These are phyloP conservation scores for Fusarium neocosmosporiellum DNA, from an alignment of 2,329 filamentous ascomycete species.

Conservation along the genomic window DNA sequence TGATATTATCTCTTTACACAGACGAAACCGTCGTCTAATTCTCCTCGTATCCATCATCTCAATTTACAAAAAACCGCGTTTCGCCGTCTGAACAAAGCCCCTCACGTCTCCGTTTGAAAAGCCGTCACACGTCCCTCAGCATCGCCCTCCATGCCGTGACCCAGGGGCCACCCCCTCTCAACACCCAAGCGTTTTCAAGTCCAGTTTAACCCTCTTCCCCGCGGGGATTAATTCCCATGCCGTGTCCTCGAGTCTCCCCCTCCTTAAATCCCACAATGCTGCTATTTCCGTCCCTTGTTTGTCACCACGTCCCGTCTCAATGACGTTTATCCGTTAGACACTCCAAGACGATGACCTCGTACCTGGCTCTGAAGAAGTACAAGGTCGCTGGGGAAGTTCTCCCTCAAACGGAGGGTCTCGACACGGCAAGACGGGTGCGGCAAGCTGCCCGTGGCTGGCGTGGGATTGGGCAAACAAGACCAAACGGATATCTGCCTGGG, in stretches of 20 bases:
- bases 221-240: conserved; percentile 21
- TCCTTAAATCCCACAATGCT: not conserved
- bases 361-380: not conserved
- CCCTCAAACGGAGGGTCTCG: conserved; percentile 28
- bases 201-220: not conserved
- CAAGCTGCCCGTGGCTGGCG: conserved; percentile 20
- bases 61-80: not conserved
- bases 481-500: conserved; percentile 15
- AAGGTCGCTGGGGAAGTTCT: not conserved
- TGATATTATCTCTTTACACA: not conserved
- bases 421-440: conserved; percentile 21
- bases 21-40: not conserved
- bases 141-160: conserved; percentile 36
- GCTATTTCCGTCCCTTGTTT: conserved; percentile 36
- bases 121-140: conserved; percentile 41
- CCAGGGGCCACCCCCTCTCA: conserved; percentile 10
- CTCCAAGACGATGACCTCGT: not conserved
- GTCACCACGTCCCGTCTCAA: not conserved
- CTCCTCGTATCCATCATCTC: not conserved
- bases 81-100: not conserved
- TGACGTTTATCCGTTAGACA: conserved; percentile 27
- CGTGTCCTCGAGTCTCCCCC: conserved; percentile 10
- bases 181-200: not conserved
- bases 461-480: conserved; percentile 23
- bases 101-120: conserved; percentile 32